Evolutionary conservation across 495 filamentous ascomycete genomes (phyloP).

Genomic region (Hypoxylon fragiforme): DNA sequence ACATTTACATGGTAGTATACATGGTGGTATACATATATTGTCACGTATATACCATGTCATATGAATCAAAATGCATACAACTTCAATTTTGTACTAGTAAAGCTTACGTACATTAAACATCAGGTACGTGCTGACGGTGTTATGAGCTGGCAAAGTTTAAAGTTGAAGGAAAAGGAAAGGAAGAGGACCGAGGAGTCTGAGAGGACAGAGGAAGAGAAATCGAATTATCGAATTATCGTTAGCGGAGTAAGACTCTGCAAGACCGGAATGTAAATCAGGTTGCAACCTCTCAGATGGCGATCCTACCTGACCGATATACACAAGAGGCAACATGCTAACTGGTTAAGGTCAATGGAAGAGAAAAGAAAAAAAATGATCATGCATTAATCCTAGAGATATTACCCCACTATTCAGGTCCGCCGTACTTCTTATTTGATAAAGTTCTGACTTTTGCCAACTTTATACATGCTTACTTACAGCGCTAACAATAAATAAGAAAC

Average conservation of each 20-base stretch:
- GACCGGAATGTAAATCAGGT: conserved; percentile 6
- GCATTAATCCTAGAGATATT: background rate
- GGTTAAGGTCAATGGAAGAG: background rate
- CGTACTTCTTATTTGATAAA: conserved; percentile 15
- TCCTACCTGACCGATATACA: conserved; percentile 5
- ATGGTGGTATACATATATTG: too few relatives aligned
- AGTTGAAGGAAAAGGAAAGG: too few relatives aligned
- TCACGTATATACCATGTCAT: too few relatives aligned
- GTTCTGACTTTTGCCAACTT: conserved; percentile 7
- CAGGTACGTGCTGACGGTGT: too few relatives aligned
- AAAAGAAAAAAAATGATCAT: conserved; percentile 4
- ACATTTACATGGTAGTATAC: too few relatives aligned
- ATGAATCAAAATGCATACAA: too few relatives aligned
- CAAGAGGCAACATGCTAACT: background rate
- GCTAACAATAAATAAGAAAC: conserved; percentile 8
- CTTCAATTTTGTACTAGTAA: too few relatives aligned
- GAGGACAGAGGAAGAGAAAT: conserved; percentile 19
- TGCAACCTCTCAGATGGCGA: background rate
- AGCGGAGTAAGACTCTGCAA: conserved; percentile 10
- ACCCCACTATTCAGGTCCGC: conserved; percentile 4
- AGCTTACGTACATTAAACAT: background rate
- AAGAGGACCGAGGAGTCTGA: too few relatives aligned
- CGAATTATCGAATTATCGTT: conserved; percentile 1
- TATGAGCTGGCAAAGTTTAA: too few relatives aligned
- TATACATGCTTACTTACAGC: conserved; percentile 1